Evolutionary conservation across 352 stramenopile genomes (phyloP).

Genomic region (Phytophthora europaea): DNA sequence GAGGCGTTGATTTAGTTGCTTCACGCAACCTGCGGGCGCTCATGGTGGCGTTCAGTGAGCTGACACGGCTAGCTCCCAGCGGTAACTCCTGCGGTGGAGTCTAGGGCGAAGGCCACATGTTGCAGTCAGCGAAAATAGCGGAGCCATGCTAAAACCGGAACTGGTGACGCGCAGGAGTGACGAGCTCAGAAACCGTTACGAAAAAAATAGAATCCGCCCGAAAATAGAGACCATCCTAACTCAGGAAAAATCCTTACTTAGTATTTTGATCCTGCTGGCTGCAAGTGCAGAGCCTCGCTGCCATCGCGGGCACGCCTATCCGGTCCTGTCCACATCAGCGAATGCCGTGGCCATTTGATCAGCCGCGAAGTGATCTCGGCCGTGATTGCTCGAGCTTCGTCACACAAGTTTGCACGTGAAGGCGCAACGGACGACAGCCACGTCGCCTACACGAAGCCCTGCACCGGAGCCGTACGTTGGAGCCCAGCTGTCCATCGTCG

Average conservation of each 20-base stretch:
- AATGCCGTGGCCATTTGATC: slow-evolving; percentile 4
- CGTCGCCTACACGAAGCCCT: slow-evolving; percentile 1
- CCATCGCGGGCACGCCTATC: neutral
- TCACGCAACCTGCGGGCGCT: slow-evolving; percentile 48
- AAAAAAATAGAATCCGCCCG: slow-evolving; percentile 23
- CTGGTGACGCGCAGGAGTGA: slow-evolving; percentile 11
- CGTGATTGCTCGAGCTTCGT: slow-evolving; percentile 11
- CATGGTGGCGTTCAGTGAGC: slow-evolving; percentile 25
- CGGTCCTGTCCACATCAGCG: slow-evolving; percentile 15
- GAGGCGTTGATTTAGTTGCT: slow-evolving; percentile 36
- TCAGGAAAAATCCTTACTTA: neutral
- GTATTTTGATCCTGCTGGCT: neutral
- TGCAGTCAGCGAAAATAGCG: slow-evolving; percentile 32
- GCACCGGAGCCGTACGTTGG: slow-evolving; percentile 20
- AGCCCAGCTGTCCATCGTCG: slow-evolving; percentile 22
- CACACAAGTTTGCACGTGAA: slow-evolving; percentile 12
- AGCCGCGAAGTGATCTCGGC: neutral
- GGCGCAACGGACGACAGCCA: slow-evolving; percentile 5
- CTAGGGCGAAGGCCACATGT: slow-evolving; percentile 10
- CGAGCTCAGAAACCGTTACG: slow-evolving; percentile 6
- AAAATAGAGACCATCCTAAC: slow-evolving; percentile 17
- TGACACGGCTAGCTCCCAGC: neutral
- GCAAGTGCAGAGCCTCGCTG: too few relatives aligned
- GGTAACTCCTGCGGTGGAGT: neutral
- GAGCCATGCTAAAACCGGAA: slow-evolving; percentile 28